Percentiles rank a stretch among this genome's conserved stretches.
Conservation (phyloP, 192 early-diverging fungal genomes). For the Entomortierella lignicola region DNA sequence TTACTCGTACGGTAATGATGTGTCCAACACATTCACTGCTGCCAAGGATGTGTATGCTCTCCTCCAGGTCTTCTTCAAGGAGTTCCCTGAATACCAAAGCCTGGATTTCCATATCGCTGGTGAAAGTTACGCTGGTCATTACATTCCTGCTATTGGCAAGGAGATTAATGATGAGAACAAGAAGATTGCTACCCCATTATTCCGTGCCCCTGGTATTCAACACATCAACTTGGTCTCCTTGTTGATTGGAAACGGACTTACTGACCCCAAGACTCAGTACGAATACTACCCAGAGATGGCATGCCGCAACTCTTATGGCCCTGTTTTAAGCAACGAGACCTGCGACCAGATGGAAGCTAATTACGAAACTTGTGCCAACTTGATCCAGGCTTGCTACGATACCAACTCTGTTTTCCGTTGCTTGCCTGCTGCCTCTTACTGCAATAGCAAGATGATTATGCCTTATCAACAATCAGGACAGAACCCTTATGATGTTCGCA, state of each 20-base stretch:
- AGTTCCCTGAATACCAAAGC: conserved; percentile 84
- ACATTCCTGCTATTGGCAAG: conserved; percentile 89
- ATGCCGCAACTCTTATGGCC: conserved; percentile 78
- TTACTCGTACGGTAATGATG: conserved; percentile 85
- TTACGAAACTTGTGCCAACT: conserved; percentile 77
- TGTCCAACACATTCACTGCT: conserved; percentile 77
- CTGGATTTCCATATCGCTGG: conserved; percentile 90
- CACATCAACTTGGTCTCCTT: conserved; percentile 79
- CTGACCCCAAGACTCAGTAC: conserved; percentile 90
- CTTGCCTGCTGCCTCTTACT: conserved; percentile 86
- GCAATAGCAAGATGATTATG: conserved; percentile 82
- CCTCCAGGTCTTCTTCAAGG: conserved; percentile 90
- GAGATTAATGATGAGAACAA: conserved; percentile 86
- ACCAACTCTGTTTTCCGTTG: conserved; percentile 81
- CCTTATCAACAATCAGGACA: conserved; percentile 85
- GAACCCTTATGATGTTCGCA: conserved; percentile 96
- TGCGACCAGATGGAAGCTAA: conserved; percentile 81
- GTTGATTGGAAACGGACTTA: conserved; percentile 92
- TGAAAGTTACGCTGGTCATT: conserved; percentile 92
- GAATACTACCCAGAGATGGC: conserved; percentile 86
- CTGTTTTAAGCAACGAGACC: conserved; percentile 77
- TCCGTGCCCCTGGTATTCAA: conserved; percentile 47
- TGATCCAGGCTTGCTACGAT: conserved; percentile 89
- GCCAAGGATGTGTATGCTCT: conserved; percentile 93
- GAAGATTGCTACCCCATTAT: conserved; percentile 50